phyloP scores from a whole-genome alignment of 768 basidiomycete genomes.

The Lactarius psammicola region DNA sequence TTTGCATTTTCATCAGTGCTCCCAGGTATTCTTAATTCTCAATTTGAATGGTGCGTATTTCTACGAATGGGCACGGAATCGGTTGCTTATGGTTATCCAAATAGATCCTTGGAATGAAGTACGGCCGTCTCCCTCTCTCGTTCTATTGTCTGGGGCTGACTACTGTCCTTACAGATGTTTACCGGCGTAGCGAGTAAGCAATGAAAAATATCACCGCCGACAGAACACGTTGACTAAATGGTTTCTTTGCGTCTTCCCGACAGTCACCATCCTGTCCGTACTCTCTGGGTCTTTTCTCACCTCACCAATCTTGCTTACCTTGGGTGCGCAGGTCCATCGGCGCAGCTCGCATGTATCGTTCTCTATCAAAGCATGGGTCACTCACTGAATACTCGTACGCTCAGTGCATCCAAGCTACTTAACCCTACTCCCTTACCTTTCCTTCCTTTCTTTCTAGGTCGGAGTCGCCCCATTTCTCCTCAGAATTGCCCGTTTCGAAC shows the following conservation, averaged over 20 bases:
- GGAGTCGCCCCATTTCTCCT: not conserved
- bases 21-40: slow-evolving; percentile 15
- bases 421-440: not conserved
- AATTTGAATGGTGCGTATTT: slow-evolving; percentile 15
- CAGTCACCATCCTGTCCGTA: slow-evolving; percentile 2
- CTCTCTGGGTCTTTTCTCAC: not conserved
- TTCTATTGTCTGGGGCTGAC: slow-evolving; percentile 6
- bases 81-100: not conserved
- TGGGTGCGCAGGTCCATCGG: slow-evolving; percentile 5
- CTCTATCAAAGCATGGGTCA: slow-evolving; percentile 3
- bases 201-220: not conserved
- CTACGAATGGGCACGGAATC: not conserved
- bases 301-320: not conserved
- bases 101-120: slow-evolving; percentile 20
- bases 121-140: not conserved
- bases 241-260: not conserved
- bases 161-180: slow-evolving; percentile 8
- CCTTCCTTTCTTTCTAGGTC: not conserved
- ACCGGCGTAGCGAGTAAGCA: not conserved
- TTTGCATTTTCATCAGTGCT: not conserved
- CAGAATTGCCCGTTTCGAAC: not conserved
- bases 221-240: not conserved
- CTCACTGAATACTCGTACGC: slow-evolving; percentile 21
- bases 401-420: not conserved
- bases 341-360: slow-evolving; percentile 21